phyloP scores from a whole-genome alignment of 768 basidiomycete species.

The Kwoniella sp. region DNA sequence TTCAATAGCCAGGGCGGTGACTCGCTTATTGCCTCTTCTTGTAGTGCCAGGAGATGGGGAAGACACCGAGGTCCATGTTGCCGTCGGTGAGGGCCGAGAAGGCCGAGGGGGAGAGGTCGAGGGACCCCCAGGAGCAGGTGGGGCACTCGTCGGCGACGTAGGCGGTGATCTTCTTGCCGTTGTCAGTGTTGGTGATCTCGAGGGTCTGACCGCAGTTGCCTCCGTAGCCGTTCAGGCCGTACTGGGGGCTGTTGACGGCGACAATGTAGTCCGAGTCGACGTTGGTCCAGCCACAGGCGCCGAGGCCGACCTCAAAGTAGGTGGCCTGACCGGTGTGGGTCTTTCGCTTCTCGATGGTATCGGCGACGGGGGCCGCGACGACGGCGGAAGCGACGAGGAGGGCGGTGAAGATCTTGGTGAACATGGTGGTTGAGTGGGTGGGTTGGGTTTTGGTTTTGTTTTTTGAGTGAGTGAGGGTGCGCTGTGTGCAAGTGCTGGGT shows the following conservation, averaged over 20 bases:
- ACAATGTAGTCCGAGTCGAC: constrained; percentile 33
- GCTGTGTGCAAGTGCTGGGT: background rate
- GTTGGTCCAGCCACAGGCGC: constrained; percentile 34
- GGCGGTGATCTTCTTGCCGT: constrained; percentile 34
- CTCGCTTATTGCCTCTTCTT: constrained; percentile 17
- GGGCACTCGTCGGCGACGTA: constrained; percentile 46
- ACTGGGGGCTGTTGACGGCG: constrained; percentile 36
- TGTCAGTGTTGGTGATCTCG: constrained; percentile 39
- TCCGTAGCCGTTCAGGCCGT: constrained; percentile 23
- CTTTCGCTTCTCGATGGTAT: constrained; percentile 25
- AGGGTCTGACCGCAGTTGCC: constrained; percentile 38
- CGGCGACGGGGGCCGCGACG: constrained; percentile 26
- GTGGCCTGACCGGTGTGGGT: constrained; percentile 35
- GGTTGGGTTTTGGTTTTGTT: constrained; percentile 1
- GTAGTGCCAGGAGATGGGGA: constrained; percentile 38
- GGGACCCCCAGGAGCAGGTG: constrained; percentile 32
- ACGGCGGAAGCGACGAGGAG: constrained; percentile 25
- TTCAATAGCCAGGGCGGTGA: background rate
- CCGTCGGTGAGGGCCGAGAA: constrained; percentile 31
- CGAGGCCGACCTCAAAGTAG: constrained; percentile 36
- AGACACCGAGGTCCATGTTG: constrained; percentile 30
- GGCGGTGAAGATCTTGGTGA: constrained; percentile 31
- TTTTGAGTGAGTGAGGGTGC: background rate
- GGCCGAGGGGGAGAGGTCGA: constrained; percentile 39
- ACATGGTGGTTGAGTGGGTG: constrained; percentile 26